These are phyloP conservation scores for Penicillium sp. DNA, from an alignment of 2,329 filamentous ascomycete species.

Conservation along the genomic window DNA sequence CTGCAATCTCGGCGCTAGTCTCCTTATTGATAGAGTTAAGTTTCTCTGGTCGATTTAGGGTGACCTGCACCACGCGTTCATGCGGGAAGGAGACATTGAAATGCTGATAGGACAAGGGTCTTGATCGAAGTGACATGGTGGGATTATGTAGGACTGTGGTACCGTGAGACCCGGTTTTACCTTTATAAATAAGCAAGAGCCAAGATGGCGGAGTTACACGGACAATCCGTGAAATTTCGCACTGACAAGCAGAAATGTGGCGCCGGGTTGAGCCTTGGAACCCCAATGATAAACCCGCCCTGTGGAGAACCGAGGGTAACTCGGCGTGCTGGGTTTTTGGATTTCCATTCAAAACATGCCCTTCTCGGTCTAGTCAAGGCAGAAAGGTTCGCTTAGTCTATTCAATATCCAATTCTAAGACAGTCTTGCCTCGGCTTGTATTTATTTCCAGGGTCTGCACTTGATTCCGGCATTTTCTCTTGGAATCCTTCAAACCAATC, in stretches of 20 bases:
- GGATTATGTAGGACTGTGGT: not conserved
- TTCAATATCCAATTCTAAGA: not conserved
- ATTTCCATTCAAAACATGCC: not conserved
- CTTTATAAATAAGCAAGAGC: not conserved
- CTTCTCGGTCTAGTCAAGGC: not conserved
- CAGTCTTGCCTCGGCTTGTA: not conserved
- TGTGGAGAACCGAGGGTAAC: conserved; percentile 1
- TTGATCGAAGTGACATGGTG: conserved; percentile 28
- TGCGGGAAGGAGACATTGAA: conserved; percentile 42
- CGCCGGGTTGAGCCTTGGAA: not conserved
- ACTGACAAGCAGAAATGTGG: not conserved
- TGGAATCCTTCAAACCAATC: not conserved
- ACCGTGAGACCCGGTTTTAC: not conserved
- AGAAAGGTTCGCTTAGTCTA: not conserved
- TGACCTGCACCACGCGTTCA: conserved; percentile 43
- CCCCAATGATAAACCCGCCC: not conserved
- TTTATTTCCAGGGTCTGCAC: not conserved
- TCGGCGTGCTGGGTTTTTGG: not conserved
- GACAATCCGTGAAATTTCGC: not conserved
- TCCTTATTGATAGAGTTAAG: conserved; percentile 46
- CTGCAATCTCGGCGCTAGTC: conserved; percentile 45
- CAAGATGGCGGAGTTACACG: not conserved
- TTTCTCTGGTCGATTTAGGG: conserved; percentile 42
- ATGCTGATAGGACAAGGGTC: conserved; percentile 14
- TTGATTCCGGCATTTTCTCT: not conserved